These are phyloP conservation scores for Cubamyces lactineus DNA, from an alignment of 768 basidiomycete genomes.

Conservation along the genomic window DNA sequence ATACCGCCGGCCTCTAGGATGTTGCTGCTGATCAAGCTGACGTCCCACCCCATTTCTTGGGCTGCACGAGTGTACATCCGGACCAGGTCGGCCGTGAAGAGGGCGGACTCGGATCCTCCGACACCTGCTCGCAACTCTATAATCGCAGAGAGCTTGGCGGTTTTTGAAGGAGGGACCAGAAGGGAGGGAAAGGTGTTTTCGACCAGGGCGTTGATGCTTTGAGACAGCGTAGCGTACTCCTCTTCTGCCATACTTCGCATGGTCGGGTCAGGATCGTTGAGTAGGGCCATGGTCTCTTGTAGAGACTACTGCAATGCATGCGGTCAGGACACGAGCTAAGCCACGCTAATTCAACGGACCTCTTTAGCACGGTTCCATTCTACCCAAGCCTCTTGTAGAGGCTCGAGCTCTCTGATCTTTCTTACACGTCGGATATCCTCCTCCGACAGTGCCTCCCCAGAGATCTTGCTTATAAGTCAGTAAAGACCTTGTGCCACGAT, in stretches of 20 bases:
- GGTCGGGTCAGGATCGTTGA: constrained; percentile 72
- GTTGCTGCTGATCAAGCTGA: constrained; percentile 59
- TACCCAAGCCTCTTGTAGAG: constrained; percentile 69
- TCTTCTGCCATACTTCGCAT: constrained; percentile 77
- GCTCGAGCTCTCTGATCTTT: constrained; percentile 69
- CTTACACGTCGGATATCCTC: constrained; percentile 63
- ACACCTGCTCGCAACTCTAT: constrained; percentile 93
- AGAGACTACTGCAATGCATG: constrained; percentile 57
- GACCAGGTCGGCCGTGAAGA: constrained; percentile 78
- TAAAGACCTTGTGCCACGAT: background rate
- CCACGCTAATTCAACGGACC: constrained; percentile 43
- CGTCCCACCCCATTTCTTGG: constrained; percentile 59
- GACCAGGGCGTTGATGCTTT: constrained; percentile 34
- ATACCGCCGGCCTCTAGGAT: constrained; percentile 65
- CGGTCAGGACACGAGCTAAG: background rate
- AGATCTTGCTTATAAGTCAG: constrained; percentile 42
- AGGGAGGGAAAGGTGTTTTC: constrained; percentile 63
- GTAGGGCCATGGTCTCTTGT: constrained; percentile 60
- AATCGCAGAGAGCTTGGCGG: constrained; percentile 70
- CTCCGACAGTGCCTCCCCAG: constrained; percentile 51
- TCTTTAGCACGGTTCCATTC: constrained; percentile 57
- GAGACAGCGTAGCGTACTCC: constrained; percentile 56
- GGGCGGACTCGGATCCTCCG: constrained; percentile 85
- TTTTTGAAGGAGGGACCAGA: constrained; percentile 72
- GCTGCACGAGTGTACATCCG: constrained; percentile 82